Percentiles rank a stretch among this genome's conserved stretches.
Conservation (phyloP, 148 eudicot species). For the Vaccinium vitisidaea region DNA sequence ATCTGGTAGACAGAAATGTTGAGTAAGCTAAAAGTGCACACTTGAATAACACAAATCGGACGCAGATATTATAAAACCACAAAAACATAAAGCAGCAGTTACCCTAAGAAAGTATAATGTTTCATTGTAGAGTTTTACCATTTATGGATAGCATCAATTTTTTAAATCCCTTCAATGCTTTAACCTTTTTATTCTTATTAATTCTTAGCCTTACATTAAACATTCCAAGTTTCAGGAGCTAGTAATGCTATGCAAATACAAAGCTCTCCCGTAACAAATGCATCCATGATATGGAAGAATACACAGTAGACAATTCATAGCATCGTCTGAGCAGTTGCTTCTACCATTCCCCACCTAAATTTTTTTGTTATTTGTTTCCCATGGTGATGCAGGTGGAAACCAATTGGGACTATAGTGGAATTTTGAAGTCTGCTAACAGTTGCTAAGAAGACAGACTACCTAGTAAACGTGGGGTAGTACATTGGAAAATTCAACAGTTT, state of each 20-base stretch:
- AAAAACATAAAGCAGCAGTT: not conserved
- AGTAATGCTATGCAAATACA: not conserved
- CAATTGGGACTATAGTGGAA: not conserved
- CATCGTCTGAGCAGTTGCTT: not conserved
- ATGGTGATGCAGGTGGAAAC: not conserved
- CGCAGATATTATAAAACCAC: not conserved
- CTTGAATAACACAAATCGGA: not conserved
- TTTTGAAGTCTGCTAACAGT: not conserved
- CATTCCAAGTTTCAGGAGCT: conserved; percentile 6
- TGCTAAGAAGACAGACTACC: not conserved
- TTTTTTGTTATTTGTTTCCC: not conserved
- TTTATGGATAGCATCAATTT: not conserved
- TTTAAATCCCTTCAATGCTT: not conserved
- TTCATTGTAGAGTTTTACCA: not conserved
- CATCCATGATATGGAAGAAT: not conserved
- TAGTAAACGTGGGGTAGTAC: too few relatives aligned
- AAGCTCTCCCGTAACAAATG: not conserved
- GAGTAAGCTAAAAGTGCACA: not conserved
- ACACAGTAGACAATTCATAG: not conserved
- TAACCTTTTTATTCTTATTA: not conserved
- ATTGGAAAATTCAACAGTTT: not conserved
- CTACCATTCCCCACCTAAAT: not conserved
- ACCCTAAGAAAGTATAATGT: too few relatives aligned
- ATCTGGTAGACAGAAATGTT: conserved; percentile 32
- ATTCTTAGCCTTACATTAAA: not conserved